These are phyloP conservation scores for Populus tremula DNA, from an alignment of 345 rosid genomes.

Conservation along the genomic window DNA sequence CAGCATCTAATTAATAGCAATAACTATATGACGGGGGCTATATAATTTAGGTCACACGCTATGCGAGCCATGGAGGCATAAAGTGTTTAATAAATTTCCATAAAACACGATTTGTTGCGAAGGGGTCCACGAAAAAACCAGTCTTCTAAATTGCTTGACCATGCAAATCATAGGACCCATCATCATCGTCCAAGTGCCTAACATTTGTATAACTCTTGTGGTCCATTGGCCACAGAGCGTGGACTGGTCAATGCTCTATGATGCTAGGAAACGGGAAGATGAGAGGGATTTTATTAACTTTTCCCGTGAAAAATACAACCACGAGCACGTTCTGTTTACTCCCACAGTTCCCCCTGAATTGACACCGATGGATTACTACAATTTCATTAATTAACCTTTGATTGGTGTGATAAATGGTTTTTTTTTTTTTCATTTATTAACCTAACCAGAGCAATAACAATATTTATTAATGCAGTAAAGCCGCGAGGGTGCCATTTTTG, in stretches of 20 bases:
- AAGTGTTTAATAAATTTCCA: not conserved
- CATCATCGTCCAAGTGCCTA: slow-evolving; percentile 9
- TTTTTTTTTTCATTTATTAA: too few relatives aligned
- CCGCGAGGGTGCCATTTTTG: too few relatives aligned
- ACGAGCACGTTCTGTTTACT: not conserved
- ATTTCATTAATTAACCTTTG: not conserved
- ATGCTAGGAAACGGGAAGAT: slow-evolving; percentile 6
- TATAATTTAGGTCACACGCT: slow-evolving; percentile 12
- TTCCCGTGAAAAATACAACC: slow-evolving; percentile 27
- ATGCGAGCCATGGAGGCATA: not conserved
- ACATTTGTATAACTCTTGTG: not conserved
- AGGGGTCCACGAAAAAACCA: slow-evolving; percentile 14
- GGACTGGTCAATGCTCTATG: not conserved
- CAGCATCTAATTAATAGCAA: not conserved
- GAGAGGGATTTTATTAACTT: not conserved
- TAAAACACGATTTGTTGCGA: not conserved
- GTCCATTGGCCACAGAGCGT: not conserved
- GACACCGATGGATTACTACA: not conserved
- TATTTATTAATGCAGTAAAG: too few relatives aligned
- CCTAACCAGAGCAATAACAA: too few relatives aligned
- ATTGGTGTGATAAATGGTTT: too few relatives aligned
- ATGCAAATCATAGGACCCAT: slow-evolving; percentile 10
- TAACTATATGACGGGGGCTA: slow-evolving; percentile 13
- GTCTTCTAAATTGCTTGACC: slow-evolving; percentile 1
- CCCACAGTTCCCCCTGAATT: not conserved